phyloP scores from a whole-genome alignment of 139 green algal species.

The Eudorina sp. region DNA sequence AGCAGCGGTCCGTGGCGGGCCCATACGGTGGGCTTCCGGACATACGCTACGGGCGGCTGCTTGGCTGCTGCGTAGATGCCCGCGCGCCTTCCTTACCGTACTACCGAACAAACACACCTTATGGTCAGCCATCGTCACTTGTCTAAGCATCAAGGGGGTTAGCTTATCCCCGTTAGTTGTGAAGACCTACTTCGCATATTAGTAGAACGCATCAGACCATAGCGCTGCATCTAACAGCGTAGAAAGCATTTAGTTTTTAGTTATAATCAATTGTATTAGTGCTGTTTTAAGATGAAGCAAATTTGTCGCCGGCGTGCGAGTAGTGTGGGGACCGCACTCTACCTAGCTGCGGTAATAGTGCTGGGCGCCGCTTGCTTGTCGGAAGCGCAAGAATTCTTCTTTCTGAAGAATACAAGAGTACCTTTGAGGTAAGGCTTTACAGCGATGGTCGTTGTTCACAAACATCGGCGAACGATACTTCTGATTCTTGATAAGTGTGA shows the following conservation, averaged over 20 bases:
- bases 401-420: not conserved
- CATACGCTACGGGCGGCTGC: slow-evolving; percentile 10
- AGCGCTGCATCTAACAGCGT: not conserved
- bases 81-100: not conserved
- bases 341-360: not conserved
- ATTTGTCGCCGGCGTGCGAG: not conserved
- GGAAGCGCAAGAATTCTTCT: not conserved
- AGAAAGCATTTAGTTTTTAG: not conserved
- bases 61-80: not conserved
- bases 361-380: not conserved
- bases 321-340: not conserved
- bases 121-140: not conserved
- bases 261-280: not conserved
- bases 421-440: slow-evolving; percentile 9
- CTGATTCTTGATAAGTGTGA: too few relatives aligned
- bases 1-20: not conserved
- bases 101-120: not conserved
- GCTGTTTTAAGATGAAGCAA: not conserved
- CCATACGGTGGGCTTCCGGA: not conserved
- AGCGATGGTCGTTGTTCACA: too few relatives aligned
- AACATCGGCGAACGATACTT: too few relatives aligned
- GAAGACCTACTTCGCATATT: not conserved
- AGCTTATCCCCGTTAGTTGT: not conserved
- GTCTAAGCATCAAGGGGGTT: not conserved
- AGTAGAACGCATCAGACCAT: not conserved